phyloP scores from a whole-genome alignment of 352 stramenopile genomes.

The Thraustochytrium striatum region DNA sequence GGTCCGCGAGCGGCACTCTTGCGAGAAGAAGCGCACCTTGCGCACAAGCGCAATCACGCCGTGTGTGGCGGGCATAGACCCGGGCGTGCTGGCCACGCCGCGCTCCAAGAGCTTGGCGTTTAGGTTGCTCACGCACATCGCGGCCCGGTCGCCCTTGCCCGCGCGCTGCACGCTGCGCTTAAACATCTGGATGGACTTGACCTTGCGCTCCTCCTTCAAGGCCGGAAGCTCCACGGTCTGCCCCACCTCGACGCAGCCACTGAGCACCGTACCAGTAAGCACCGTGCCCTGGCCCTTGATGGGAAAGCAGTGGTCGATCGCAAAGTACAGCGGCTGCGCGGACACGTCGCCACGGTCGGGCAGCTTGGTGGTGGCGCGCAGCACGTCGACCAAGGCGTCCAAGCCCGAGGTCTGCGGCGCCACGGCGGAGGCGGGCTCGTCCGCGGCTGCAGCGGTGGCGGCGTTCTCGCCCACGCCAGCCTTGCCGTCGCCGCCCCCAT shows the following conservation, averaged over 20 bases:
- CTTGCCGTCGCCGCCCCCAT: conserved; percentile 51
- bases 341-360: conserved; percentile 54
- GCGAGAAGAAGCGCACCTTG: conserved; percentile 71
- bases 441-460: not conserved
- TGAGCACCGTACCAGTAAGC: conserved; percentile 88
- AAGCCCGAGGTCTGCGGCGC: conserved; percentile 26
- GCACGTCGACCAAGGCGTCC: conserved; percentile 54
- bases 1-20: conserved; percentile 52
- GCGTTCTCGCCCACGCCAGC: conserved; percentile 1
- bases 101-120: conserved; percentile 78
- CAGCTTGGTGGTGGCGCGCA: conserved; percentile 61
- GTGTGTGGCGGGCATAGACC: conserved; percentile 64
- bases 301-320: conserved; percentile 96
- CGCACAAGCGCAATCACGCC: conserved; percentile 68
- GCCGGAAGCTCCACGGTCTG: conserved; percentile 88
- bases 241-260: conserved; percentile 74
- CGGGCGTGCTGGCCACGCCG: conserved; percentile 67
- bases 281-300: conserved; percentile 95
- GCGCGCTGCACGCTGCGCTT: conserved; percentile 71
- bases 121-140: conserved; percentile 82
- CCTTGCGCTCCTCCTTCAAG: conserved; percentile 75
- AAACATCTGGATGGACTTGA: conserved; percentile 98
- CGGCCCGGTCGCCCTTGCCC: conserved; percentile 89
- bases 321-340: conserved; percentile 77
- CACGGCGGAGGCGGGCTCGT: not conserved